Conservation (phyloP, 2,329 filamentous ascomycete species). For the Xylariales sp. region DNA sequence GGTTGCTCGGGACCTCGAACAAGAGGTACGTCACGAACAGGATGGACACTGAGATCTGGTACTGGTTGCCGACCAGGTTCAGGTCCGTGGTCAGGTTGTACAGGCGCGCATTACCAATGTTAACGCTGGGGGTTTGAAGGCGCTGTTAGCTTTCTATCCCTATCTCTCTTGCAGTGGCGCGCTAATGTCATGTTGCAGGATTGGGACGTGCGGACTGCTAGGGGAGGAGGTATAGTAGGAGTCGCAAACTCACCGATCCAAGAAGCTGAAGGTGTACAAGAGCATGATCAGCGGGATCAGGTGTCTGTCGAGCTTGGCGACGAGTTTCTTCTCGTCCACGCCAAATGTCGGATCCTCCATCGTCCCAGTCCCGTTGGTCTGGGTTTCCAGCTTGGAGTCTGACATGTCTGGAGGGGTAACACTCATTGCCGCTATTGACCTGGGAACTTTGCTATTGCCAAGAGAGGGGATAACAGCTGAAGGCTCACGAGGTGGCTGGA, state of each 20-base stretch:
- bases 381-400: constrained; percentile 5
- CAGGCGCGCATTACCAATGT: constrained; percentile 68
- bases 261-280: constrained; percentile 70
- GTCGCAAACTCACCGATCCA: constrained; percentile 57
- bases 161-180: too few relatives aligned
- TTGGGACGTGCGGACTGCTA: not conserved
- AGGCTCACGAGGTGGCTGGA: too few relatives aligned
- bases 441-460: too few relatives aligned
- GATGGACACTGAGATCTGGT: constrained; percentile 63
- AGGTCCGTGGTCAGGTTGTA: constrained; percentile 62
- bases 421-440: too few relatives aligned
- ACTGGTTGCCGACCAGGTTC: constrained; percentile 57
- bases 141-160: constrained; percentile 14
- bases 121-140: constrained; percentile 58
- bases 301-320: constrained; percentile 60
- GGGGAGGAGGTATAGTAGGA: constrained; percentile 1
- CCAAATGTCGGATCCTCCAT: not conserved
- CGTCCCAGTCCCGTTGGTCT: not conserved
- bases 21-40: constrained; percentile 61
- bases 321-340: constrained; percentile 49
- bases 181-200: too few relatives aligned
- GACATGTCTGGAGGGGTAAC: constrained; percentile 1
- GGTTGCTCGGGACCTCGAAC: constrained; percentile 62
- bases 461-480: too few relatives aligned
- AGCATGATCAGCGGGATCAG: constrained; percentile 65